Percentiles rank a stretch among this genome's conserved stretches.
phyloP scores from a whole-genome alignment of 2,329 filamentous ascomycete species.

The Fusarium udum region DNA sequence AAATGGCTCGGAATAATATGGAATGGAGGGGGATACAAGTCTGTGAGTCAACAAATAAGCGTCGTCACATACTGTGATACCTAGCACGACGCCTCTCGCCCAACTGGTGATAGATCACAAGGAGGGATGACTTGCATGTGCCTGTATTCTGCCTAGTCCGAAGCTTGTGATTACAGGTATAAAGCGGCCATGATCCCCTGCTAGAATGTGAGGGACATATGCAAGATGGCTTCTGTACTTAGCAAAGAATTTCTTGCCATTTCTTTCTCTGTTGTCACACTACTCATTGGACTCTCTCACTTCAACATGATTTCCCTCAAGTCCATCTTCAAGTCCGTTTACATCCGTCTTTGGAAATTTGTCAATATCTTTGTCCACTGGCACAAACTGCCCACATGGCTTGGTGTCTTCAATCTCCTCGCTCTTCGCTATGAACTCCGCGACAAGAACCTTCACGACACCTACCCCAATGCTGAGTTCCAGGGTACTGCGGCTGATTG shows the following conservation, averaged over 20 bases:
- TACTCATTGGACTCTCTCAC: background rate
- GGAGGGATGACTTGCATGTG: background rate
- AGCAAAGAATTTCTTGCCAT: background rate
- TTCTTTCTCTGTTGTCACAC: background rate
- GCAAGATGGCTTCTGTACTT: background rate
- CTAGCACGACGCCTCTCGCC: background rate
- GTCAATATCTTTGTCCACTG: conserved; percentile 13
- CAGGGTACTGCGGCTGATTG: conserved; percentile 1
- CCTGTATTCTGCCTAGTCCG: background rate
- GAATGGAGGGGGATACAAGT: background rate
- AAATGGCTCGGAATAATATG: too few relatives aligned
- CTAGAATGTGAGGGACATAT: fast-evolving
- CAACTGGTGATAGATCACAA: background rate
- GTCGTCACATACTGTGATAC: background rate
- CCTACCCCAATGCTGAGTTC: background rate
- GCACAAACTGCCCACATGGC: conserved; percentile 23
- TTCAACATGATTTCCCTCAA: background rate
- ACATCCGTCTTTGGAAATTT: conserved; percentile 16
- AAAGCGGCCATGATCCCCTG: background rate
- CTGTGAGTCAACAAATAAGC: background rate
- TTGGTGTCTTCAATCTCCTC: conserved; percentile 22
- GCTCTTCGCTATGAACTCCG: conserved; percentile 28
- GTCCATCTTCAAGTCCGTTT: background rate
- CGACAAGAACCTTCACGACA: conserved; percentile 22
- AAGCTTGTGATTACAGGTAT: background rate